phyloP scores from a whole-genome alignment of 2,329 filamentous ascomycete genomes.

The Diplodia intermedia region DNA sequence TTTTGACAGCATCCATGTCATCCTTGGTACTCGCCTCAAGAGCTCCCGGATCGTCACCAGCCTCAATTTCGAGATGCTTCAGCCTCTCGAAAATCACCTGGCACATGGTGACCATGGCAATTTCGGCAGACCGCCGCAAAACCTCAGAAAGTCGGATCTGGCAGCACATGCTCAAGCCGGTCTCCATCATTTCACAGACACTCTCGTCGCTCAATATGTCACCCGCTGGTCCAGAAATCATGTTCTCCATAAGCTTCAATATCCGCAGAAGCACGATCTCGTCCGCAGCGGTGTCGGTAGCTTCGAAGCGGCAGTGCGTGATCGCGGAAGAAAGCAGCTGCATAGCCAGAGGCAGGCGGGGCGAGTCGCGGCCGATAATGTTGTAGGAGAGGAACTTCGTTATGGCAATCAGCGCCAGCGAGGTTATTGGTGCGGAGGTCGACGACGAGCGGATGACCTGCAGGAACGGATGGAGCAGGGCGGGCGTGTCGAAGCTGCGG shows the following conservation, averaged over 20 bases:
- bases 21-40: constrained; percentile 71
- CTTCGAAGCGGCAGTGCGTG: constrained; percentile 96
- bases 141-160: constrained; percentile 91
- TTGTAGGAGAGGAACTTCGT: constrained; percentile 97
- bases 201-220: constrained; percentile 96
- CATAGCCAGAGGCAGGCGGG: constrained; percentile 90
- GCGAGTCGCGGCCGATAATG: constrained; percentile 82
- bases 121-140: constrained; percentile 87
- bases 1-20: constrained; percentile 78
- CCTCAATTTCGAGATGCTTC: constrained; percentile 82
- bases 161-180: constrained; percentile 94
- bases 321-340: constrained; percentile 93
- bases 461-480: constrained; percentile 89
- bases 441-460: constrained; percentile 97
- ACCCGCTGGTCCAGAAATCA: constrained; percentile 92
- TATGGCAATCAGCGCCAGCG: constrained; percentile 88
- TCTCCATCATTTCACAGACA: constrained; percentile 99
- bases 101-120: constrained; percentile 98
- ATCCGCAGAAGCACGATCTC: constrained; percentile 96
- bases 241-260: constrained; percentile 95
- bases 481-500: constrained; percentile 83
- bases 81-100: constrained; percentile 96
- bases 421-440: constrained; percentile 94
- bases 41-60: constrained; percentile 69
- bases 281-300: constrained; percentile 91